Percentiles rank a stretch among this genome's conserved stretches.
Evolutionary conservation across 2,329 filamentous ascomycete species (phyloP).

Genomic region (Aureobasidium sp.): DNA sequence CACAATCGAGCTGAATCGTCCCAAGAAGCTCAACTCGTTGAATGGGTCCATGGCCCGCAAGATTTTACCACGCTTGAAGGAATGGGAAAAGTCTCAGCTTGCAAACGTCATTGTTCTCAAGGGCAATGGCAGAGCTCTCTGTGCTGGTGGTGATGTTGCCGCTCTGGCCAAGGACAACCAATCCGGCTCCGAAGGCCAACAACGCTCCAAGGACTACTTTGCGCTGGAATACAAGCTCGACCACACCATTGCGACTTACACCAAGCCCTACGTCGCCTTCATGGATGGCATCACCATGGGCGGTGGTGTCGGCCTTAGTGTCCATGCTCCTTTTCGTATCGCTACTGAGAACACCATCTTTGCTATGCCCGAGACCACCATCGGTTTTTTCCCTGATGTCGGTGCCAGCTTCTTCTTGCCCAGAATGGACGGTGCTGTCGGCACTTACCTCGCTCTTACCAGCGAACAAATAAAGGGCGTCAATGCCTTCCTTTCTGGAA

Average conservation of each 20-base stretch:
- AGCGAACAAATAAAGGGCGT: slow-evolving; percentile 75
- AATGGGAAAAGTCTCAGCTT: slow-evolving; percentile 93
- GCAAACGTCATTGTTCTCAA: slow-evolving; percentile 91
- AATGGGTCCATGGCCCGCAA: slow-evolving; percentile 93
- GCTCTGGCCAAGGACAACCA: slow-evolving; percentile 69
- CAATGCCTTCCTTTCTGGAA: slow-evolving; percentile 81
- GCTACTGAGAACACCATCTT: slow-evolving; percentile 94
- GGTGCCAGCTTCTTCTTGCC: slow-evolving; percentile 95
- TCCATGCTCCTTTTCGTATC: slow-evolving; percentile 93
- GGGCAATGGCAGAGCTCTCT: slow-evolving; percentile 80
- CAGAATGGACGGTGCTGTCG: slow-evolving; percentile 75
- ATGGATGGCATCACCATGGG: slow-evolving; percentile 99
- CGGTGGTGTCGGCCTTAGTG: slow-evolving; percentile 85
- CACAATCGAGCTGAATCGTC: slow-evolving; percentile 89
- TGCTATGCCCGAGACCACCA: slow-evolving; percentile 97
- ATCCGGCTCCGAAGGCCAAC: slow-evolving; percentile 60
- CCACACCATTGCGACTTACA: slow-evolving; percentile 88
- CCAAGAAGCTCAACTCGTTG: slow-evolving; percentile 83
- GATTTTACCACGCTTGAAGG: slow-evolving; percentile 75
- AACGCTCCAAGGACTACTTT: slow-evolving; percentile 78
- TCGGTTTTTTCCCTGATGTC: slow-evolving; percentile 98
- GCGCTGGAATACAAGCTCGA: slow-evolving; percentile 92
- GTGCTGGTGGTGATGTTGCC: slow-evolving; percentile 86
- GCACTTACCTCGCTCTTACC: slow-evolving; percentile 89
- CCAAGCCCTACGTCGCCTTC: slow-evolving; percentile 87